Evolutionary conservation across 2,329 filamentous ascomycete species (phyloP).

Genomic region (Botrytis pseudocinerea): DNA sequence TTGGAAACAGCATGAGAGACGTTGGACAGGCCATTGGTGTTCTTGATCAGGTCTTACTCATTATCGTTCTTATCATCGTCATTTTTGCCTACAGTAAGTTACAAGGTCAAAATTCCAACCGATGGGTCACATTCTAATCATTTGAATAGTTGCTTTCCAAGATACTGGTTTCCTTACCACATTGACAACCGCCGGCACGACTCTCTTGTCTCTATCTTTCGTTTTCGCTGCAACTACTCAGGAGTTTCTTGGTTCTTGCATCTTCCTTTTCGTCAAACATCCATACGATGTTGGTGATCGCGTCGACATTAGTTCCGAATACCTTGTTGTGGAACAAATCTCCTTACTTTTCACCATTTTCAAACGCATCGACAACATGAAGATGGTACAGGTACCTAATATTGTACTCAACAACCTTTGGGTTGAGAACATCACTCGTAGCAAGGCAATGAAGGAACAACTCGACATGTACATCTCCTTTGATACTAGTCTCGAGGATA

Average conservation of each 20-base stretch:
- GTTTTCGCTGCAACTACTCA: slow-evolving; percentile 90
- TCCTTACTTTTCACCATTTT: slow-evolving; percentile 93
- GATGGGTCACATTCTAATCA: slow-evolving; percentile 33
- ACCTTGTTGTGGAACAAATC: slow-evolving; percentile 87
- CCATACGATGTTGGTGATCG: slow-evolving; percentile 95
- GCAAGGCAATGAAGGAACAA: slow-evolving; percentile 85
- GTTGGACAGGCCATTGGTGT: slow-evolving; percentile 92
- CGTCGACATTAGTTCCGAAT: slow-evolving; percentile 72
- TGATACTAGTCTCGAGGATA: slow-evolving; percentile 85
- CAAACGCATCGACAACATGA: slow-evolving; percentile 77
- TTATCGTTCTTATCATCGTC: slow-evolving; percentile 76
- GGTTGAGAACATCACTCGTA: slow-evolving; percentile 91
- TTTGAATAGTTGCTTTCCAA: slow-evolving; percentile 71
- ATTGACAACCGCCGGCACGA: slow-evolving; percentile 85
- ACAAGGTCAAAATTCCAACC: slow-evolving; percentile 18
- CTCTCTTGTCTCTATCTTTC: slow-evolving; percentile 93
- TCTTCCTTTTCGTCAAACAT: slow-evolving; percentile 98
- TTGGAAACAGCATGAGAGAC: slow-evolving; percentile 93
- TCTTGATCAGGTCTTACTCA: slow-evolving; percentile 81
- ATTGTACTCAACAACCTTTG: slow-evolving; percentile 89
- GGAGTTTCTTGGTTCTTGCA: slow-evolving; percentile 96
- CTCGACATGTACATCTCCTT: slow-evolving; percentile 78
- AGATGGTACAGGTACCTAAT: slow-evolving; percentile 79
- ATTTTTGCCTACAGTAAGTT: slow-evolving; percentile 77
- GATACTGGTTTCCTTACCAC: slow-evolving; percentile 83